Percentiles rank a stretch among this genome's conserved stretches.
Evolutionary conservation across 768 basidiomycete genomes (phyloP).

Genomic region (Amylocystis lapponica): DNA sequence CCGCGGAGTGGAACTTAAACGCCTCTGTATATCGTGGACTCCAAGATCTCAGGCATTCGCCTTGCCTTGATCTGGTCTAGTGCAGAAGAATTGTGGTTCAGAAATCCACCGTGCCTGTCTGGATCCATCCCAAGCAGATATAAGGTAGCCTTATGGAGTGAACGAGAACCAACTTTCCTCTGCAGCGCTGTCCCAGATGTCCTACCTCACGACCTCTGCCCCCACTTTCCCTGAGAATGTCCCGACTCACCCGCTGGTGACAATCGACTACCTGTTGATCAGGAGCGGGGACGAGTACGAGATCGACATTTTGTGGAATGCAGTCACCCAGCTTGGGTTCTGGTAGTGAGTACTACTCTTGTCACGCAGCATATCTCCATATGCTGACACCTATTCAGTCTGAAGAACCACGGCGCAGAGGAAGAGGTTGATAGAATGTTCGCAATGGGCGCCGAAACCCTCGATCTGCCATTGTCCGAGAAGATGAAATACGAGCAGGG

Average conservation of each 20-base stretch:
- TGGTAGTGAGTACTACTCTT: slow-evolving; percentile 50
- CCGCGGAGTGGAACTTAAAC: too few relatives aligned
- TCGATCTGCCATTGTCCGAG: slow-evolving; percentile 48
- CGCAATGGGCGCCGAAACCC: slow-evolving; percentile 47
- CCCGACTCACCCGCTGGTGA: slow-evolving; percentile 47
- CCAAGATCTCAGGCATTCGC: too few relatives aligned
- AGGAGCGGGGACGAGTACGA: slow-evolving; percentile 36
- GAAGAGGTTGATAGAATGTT: slow-evolving; percentile 47
- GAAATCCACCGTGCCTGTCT: slow-evolving; percentile 5
- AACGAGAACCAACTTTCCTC: too few relatives aligned
- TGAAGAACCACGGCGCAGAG: slow-evolving; percentile 53
- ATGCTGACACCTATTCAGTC: slow-evolving; percentile 23
- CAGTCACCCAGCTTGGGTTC: slow-evolving; percentile 55
- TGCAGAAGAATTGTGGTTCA: background rate
- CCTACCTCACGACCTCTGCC: slow-evolving; percentile 20
- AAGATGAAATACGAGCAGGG: slow-evolving; percentile 57
- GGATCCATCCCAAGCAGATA: too few relatives aligned
- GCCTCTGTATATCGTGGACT: too few relatives aligned
- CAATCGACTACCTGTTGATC: slow-evolving; percentile 50
- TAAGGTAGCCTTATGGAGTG: too few relatives aligned
- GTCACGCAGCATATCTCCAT: background rate
- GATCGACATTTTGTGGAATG: slow-evolving; percentile 48
- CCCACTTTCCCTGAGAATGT: slow-evolving; percentile 47
- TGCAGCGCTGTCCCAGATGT: slow-evolving; percentile 17
- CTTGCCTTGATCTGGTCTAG: slow-evolving; percentile 2